Conservation (phyloP, 176 grass and related monocot genomes). For the Carex parvula region DNA sequence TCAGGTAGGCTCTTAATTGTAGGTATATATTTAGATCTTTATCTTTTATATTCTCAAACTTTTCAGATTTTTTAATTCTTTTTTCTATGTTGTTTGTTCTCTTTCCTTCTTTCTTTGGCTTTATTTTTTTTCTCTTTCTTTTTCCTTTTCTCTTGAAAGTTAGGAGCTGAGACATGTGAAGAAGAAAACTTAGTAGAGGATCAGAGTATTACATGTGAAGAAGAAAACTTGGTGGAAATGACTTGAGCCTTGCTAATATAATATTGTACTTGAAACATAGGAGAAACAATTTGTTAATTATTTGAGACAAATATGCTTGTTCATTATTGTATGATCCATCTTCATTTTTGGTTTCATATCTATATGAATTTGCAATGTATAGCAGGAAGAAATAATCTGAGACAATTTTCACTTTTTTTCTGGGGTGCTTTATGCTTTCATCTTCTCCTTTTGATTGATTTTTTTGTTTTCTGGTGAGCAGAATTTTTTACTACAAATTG, state of each 20-base stretch:
- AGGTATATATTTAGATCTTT: background rate
- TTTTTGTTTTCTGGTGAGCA: background rate
- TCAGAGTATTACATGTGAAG: background rate
- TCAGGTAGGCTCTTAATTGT: background rate
- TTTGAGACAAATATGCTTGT: background rate
- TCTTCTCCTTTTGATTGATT: background rate
- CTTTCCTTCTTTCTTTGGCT: background rate
- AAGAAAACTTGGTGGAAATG: conserved; percentile 15
- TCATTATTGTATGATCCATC: background rate
- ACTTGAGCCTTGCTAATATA: conserved; percentile 3
- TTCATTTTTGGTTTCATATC: background rate
- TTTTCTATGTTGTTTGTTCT: background rate
- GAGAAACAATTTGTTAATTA: background rate
- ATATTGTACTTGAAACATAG: conserved; percentile 2
- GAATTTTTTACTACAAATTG: background rate
- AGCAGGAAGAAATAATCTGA: background rate
- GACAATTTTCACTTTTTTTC: background rate
- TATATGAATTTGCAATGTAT: background rate
- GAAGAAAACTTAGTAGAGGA: conserved; percentile 19
- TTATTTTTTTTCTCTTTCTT: background rate
- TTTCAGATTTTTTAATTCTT: conserved; percentile 3
- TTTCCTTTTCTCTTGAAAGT: conserved; percentile 9
- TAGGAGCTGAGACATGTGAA: conserved; percentile 31
- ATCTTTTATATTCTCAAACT: background rate
- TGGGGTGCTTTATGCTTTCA: background rate